Percentiles rank a stretch among this genome's conserved stretches.
These are phyloP conservation scores for Keqinozyma sinolaborantium DNA, from an alignment of 1,139 yeast species.

Conservation along the genomic window DNA sequence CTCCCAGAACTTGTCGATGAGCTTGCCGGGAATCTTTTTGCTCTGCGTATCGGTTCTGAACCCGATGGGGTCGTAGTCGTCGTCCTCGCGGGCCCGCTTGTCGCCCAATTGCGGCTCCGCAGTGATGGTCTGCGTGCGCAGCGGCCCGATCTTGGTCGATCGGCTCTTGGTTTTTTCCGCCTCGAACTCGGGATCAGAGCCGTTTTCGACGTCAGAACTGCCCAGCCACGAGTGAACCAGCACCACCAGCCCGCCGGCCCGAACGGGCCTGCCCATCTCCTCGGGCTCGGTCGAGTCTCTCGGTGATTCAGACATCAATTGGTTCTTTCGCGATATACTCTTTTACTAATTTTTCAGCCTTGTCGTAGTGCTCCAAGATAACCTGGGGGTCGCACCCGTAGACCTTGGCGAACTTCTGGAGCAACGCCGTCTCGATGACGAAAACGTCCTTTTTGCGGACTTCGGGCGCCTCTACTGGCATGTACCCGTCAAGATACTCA, in stretches of 20 bases:
- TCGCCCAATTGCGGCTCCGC: background rate
- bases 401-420: conserved; percentile 6
- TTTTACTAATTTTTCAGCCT: conserved; percentile 4
- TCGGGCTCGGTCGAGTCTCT: no score
- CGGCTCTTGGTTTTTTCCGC: background rate
- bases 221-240: no score
- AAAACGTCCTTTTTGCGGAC: conserved; percentile 7
- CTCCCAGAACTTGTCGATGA: conserved; percentile 36
- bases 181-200: background rate
- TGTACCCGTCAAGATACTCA: background rate
- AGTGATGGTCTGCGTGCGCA: background rate
- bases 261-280: no score
- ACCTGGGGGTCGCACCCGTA: conserved; percentile 4
- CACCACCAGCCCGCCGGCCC: no score
- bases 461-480: background rate
- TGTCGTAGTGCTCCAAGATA: conserved; percentile 6
- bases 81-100: conserved; percentile 2
- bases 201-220: no score
- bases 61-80: conserved; percentile 12
- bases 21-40: conserved; percentile 23
- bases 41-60: conserved; percentile 14
- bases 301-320: no score
- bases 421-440: conserved; percentile 10
- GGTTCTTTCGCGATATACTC: background rate
- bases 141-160: no score